Conservation (phyloP, 2,329 filamentous ascomycete genomes). For the Xylariaceae sp. region DNA sequence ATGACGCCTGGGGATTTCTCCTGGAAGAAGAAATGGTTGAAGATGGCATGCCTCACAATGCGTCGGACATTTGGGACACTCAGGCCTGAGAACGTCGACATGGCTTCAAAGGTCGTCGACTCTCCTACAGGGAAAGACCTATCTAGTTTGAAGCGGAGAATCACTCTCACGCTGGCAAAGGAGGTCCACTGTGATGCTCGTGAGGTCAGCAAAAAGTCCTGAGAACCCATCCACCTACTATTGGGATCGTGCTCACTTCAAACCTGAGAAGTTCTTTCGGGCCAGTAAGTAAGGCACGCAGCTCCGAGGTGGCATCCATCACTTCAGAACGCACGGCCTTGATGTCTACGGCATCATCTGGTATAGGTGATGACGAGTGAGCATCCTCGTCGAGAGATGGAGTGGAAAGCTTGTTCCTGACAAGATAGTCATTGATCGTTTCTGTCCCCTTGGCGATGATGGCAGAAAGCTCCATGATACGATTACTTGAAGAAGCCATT, state of each 20-base stretch:
- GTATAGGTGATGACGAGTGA: conserved; percentile 13
- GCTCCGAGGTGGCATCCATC: conserved; percentile 19
- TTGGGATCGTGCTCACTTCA: conserved; percentile 1
- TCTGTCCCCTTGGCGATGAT: conserved; percentile 18
- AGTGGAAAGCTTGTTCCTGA: conserved; percentile 9
- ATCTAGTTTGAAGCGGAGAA: conserved; percentile 21
- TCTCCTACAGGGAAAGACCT: conserved; percentile 18
- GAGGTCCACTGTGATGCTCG: conserved; percentile 17
- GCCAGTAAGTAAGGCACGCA: conserved; percentile 21
- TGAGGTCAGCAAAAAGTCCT: background rate
- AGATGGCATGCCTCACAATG: conserved; percentile 30
- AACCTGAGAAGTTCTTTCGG: conserved; percentile 15
- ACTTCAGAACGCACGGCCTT: conserved; percentile 13
- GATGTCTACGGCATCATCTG: conserved; percentile 12
- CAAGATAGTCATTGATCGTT: conserved; percentile 13
- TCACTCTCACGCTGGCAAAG: conserved; percentile 19
- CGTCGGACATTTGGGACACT: conserved; percentile 19
- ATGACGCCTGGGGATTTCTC: conserved; percentile 29
- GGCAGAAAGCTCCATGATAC: conserved; percentile 19
- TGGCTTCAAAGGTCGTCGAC: conserved; percentile 15
- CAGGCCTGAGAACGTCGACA: conserved; percentile 15
- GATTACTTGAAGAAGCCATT: background rate
- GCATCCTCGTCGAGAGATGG: conserved; percentile 17
- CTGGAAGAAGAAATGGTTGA: conserved; percentile 31
- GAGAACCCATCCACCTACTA: background rate